Conservation (phyloP, 805 yeast species). For the Metschnikowia sp. region DNA sequence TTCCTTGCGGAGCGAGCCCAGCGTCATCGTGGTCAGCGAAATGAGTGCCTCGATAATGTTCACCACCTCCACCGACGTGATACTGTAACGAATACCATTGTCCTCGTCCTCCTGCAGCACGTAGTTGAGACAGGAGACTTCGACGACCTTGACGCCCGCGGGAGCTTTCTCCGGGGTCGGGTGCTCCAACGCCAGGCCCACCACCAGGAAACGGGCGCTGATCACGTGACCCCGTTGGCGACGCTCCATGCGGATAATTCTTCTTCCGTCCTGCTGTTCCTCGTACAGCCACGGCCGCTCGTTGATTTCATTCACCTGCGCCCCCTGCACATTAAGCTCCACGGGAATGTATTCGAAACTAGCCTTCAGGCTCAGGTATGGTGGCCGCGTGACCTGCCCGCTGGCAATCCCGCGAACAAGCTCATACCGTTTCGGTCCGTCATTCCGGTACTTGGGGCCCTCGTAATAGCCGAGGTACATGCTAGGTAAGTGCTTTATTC, state of each 20-base stretch:
- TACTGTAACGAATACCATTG: slow-evolving; percentile 38
- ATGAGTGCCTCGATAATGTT: slow-evolving; percentile 61
- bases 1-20: slow-evolving; percentile 55
- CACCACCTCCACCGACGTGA: slow-evolving; percentile 65
- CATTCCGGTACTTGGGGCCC: slow-evolving; percentile 2
- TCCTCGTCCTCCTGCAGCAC: slow-evolving; percentile 24
- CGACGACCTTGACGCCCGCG: slow-evolving; percentile 48
- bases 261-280: slow-evolving; percentile 49
- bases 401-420: slow-evolving; percentile 60
- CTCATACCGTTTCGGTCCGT: slow-evolving; percentile 26
- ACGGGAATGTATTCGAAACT: slow-evolving; percentile 42
- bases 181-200: slow-evolving; percentile 47
- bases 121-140: slow-evolving; percentile 59
- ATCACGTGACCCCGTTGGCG: slow-evolving; percentile 47
- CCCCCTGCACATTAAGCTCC: slow-evolving; percentile 42
- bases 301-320: slow-evolving; percentile 47
- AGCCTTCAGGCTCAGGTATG: slow-evolving; percentile 33
- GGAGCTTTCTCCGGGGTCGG: slow-evolving; percentile 39
- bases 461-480: slow-evolving; percentile 2
- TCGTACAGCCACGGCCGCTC: slow-evolving; percentile 46
- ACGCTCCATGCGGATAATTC: slow-evolving; percentile 58
- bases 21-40: slow-evolving; percentile 45
- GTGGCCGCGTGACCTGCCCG: slow-evolving; percentile 52
- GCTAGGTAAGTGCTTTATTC: not conserved
- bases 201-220: slow-evolving; percentile 46